These are phyloP conservation scores for Golubevia sp. DNA, from an alignment of 1,284 basidiomycete genomes.

Conservation along the genomic window DNA sequence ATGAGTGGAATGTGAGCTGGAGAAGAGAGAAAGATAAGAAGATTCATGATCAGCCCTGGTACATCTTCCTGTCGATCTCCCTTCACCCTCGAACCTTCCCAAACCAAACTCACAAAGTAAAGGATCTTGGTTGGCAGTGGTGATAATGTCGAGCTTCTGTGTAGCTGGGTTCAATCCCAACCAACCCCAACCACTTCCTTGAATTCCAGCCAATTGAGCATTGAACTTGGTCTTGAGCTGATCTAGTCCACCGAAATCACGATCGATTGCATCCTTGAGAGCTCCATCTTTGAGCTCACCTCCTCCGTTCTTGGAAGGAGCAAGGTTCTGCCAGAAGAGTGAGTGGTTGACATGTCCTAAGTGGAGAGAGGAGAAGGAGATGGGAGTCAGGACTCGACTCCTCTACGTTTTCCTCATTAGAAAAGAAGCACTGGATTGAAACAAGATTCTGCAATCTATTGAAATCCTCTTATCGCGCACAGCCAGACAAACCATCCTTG, in stretches of 20 bases:
- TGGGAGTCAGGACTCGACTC: too few relatives aligned
- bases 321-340: conserved; percentile 59
- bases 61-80: not conserved
- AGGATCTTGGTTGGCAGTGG: conserved; percentile 59
- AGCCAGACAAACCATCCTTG: not conserved
- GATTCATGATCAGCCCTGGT: not conserved
- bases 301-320: conserved; percentile 46
- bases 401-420: too few relatives aligned
- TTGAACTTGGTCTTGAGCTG: conserved; percentile 47
- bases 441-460: too few relatives aligned
- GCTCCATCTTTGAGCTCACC: conserved; percentile 41
- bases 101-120: conserved; percentile 27
- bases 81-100: not conserved
- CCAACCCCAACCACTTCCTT: conserved; percentile 60
- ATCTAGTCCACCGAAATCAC: conserved; percentile 54
- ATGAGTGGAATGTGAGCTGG: conserved; percentile 51
- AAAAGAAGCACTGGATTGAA: too few relatives aligned
- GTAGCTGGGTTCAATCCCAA: conserved; percentile 43
- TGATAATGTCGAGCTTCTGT: conserved; percentile 48
- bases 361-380: not conserved
- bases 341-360: conserved; percentile 59
- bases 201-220: conserved; percentile 37
- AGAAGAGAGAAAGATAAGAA: not conserved
- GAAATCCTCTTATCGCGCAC: too few relatives aligned
- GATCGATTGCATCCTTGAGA: conserved; percentile 52